Conservation (phyloP, 805 yeast species). For the Kurtzmaniella fragi region DNA sequence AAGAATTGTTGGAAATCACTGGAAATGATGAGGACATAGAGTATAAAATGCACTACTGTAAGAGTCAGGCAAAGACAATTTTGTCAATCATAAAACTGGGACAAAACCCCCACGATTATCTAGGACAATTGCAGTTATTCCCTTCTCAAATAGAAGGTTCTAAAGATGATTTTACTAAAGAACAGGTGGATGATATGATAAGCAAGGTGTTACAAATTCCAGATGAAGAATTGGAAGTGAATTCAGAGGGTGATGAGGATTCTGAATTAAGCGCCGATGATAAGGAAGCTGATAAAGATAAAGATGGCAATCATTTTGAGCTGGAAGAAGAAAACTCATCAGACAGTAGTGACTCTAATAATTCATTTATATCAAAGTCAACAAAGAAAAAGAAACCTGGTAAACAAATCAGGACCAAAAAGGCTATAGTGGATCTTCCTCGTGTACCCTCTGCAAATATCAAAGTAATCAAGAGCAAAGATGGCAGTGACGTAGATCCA, state of each 20-base stretch:
- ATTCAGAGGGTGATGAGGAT: background rate
- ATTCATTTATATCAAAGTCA: no score
- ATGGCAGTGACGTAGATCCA: no score
- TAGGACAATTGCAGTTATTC: conserved; percentile 11
- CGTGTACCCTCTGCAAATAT: no score
- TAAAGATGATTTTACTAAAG: conserved; percentile 9
- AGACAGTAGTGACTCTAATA: background rate
- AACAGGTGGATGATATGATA: conserved; percentile 3
- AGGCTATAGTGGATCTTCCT: no score
- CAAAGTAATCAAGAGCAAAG: no score
- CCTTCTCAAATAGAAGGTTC: conserved; percentile 10
- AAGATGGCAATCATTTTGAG: no score
- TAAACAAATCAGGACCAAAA: no score
- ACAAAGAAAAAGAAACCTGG: no score
- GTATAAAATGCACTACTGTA: conserved; percentile 4
- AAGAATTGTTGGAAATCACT: background rate
- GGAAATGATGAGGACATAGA: background rate
- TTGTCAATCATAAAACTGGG: conserved; percentile 4
- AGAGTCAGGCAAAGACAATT: conserved; percentile 2
- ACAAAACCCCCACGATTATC: conserved; percentile 1
- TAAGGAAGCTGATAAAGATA: conserved; percentile 1
- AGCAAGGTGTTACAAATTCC: conserved; percentile 9
- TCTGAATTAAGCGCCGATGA: conserved; percentile 2
- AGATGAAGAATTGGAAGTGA: conserved; percentile 6
- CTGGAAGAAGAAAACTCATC: conserved; percentile 4